Evolutionary conservation across 2,329 filamentous ascomycete species (phyloP).

Genomic region (Thielaviopsis populi): DNA sequence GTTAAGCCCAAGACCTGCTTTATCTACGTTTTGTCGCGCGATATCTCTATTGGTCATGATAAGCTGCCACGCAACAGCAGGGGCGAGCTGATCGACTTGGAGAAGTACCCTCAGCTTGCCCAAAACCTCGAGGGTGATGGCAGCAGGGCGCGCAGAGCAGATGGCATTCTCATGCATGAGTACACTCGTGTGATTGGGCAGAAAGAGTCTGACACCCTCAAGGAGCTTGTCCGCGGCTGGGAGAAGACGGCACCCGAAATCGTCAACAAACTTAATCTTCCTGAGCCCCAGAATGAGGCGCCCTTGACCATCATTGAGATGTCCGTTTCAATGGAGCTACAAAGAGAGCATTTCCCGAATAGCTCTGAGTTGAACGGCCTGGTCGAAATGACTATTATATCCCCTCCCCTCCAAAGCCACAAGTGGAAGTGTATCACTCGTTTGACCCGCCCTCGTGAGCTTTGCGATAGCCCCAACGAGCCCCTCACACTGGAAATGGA

Average conservation of each 20-base stretch:
- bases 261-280: constrained; percentile 35
- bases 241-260: constrained; percentile 43
- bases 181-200: constrained; percentile 41
- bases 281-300: constrained; percentile 32
- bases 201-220: constrained; percentile 40
- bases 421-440: constrained; percentile 46
- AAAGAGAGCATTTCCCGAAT: constrained; percentile 41
- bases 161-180: constrained; percentile 41
- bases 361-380: constrained; percentile 46
- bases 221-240: constrained; percentile 40
- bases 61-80: constrained; percentile 30
- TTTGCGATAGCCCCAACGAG: constrained; percentile 31
- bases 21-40: constrained; percentile 41
- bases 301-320: constrained; percentile 47
- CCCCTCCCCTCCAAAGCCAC: constrained; percentile 38
- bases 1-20: constrained; percentile 44
- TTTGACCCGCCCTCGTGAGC: constrained; percentile 41
- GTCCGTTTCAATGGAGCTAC: constrained; percentile 44
- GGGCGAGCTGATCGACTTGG: constrained; percentile 29
- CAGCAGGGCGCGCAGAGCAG: constrained; percentile 35
- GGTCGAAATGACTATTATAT: constrained; percentile 43
- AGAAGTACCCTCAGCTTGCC: constrained; percentile 41
- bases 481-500: constrained; percentile 31
- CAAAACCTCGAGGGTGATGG: constrained; percentile 39
- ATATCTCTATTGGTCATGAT: constrained; percentile 37